A percentile compares a stretch with the other conserved stretches of the same genome.
Conservation (phyloP, 225 moss, liverwort and hornwort genomes). For the Thuidium tamariscinum region DNA sequence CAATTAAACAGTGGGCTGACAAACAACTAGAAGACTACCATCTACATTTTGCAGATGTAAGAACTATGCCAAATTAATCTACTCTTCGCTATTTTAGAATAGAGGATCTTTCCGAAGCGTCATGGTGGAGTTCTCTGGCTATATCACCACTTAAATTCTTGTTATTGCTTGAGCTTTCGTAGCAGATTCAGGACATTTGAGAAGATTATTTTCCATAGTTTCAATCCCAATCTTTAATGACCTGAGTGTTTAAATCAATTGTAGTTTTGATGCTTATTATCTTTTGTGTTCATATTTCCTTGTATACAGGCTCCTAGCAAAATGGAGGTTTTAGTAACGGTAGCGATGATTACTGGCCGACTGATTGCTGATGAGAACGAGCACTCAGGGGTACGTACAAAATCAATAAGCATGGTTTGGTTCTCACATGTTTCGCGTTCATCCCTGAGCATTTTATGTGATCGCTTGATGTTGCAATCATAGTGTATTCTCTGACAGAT, state of each 20-base stretch:
- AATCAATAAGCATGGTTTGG: background rate
- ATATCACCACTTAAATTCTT: background rate
- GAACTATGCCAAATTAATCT: background rate
- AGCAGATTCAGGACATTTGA: background rate
- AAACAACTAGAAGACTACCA: slow-evolving; percentile 86
- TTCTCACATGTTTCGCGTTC: background rate
- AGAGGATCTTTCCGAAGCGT: background rate
- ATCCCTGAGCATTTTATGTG: background rate
- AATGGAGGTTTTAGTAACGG: slow-evolving; percentile 75
- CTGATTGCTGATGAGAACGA: slow-evolving; percentile 78
- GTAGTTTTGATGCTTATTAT: background rate
- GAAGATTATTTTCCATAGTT: background rate
- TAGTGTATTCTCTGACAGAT: background rate
- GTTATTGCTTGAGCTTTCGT: background rate
- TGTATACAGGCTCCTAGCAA: slow-evolving; percentile 43
- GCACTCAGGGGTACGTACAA: slow-evolving; percentile 45
- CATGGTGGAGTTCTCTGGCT: background rate
- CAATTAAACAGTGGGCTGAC: slow-evolving; percentile 90
- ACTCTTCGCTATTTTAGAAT: background rate
- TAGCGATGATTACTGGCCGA: slow-evolving; percentile 81
- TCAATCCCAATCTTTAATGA: background rate
- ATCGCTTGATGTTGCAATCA: background rate
- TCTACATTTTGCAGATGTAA: slow-evolving; percentile 68
- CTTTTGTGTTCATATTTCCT: background rate
- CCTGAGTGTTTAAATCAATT: background rate